A percentile compares a stretch with the other conserved stretches of the same genome.
Evolutionary conservation across 192 early-diverging fungal genomes (phyloP).

Genomic region (Coemansia sp.): DNA sequence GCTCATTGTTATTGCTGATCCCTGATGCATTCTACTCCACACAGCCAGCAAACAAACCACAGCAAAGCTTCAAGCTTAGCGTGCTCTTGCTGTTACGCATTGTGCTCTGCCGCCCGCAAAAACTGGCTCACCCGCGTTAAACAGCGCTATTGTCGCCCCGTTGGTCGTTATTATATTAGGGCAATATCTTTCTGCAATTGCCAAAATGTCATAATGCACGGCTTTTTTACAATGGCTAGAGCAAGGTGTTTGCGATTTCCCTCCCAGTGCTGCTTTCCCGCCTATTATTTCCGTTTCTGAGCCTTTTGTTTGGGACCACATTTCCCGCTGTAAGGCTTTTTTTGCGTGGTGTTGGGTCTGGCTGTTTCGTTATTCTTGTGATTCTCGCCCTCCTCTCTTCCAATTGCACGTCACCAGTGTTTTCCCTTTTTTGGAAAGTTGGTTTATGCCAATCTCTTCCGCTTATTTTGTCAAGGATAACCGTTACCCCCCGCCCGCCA

Average conservation of each 20-base stretch:
- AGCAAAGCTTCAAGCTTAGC: not conserved
- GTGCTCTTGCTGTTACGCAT: not conserved
- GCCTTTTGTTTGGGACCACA: conserved; percentile 1
- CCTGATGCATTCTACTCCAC: conserved; percentile 7
- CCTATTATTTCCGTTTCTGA: conserved; percentile 1
- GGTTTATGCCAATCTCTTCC: conserved; percentile 6
- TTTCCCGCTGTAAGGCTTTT: not conserved
- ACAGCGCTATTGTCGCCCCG: not conserved
- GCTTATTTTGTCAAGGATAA: conserved; percentile 4
- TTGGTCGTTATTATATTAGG: conserved; percentile 5
- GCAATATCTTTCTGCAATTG: conserved; percentile 9
- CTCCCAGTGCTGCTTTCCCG: not conserved
- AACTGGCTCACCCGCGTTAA: not conserved
- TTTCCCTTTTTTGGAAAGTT: not conserved
- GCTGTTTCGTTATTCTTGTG: not conserved
- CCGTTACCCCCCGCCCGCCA: not conserved
- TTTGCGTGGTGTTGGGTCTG: too few species aligned
- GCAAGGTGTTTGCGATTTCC: not conserved
- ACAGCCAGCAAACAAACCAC: conserved; percentile 2
- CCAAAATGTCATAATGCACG: not conserved
- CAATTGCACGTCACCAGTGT: not conserved
- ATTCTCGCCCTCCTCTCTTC: not conserved
- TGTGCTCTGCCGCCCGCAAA: not conserved
- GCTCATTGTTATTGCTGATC: conserved; percentile 9
- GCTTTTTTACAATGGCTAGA: conserved; percentile 5